Evolutionary conservation across 805 yeast species (phyloP).

Genomic region (Candida berthetii): DNA sequence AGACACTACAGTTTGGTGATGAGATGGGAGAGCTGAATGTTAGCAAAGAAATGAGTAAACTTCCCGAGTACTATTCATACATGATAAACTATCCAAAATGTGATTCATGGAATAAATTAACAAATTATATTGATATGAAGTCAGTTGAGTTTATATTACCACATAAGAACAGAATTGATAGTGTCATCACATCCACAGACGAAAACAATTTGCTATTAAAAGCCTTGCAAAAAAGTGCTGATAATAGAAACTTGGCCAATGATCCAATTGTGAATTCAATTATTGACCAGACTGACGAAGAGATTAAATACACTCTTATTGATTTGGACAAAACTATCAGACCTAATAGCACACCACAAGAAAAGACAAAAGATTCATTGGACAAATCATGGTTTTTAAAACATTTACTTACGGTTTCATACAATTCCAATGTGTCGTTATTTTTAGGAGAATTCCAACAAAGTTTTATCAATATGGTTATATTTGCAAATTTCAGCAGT

Average conservation of each 20-base stretch:
- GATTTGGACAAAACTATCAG: constrained; percentile 33
- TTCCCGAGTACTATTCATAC: constrained; percentile 27
- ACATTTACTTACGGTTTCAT: constrained; percentile 22
- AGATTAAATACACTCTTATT: constrained; percentile 35
- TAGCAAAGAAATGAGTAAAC: constrained; percentile 17
- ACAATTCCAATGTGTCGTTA: constrained; percentile 20
- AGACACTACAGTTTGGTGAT: constrained; percentile 20
- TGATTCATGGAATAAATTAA: constrained; percentile 17
- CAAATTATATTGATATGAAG: constrained; percentile 16
- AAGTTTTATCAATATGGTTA: constrained; percentile 38
- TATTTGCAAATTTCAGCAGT: constrained; percentile 59
- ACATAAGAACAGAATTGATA: constrained; percentile 21
- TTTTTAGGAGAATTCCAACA: constrained; percentile 51
- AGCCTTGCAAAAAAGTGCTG: constrained; percentile 26
- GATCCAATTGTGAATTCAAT: constrained; percentile 26
- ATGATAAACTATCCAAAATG: constrained; percentile 36
- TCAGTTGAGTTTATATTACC: constrained; percentile 24
- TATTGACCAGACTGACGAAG: constrained; percentile 26
- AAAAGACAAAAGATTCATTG: constrained; percentile 42
- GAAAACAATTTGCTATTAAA: constrained; percentile 37
- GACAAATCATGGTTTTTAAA: constrained; percentile 60
- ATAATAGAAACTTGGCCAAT: constrained; percentile 19
- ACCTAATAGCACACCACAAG: constrained; percentile 27
- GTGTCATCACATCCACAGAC: constrained; percentile 43
- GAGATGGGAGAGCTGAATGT: constrained; percentile 25